phyloP scores from a whole-genome alignment of 78 protist species.

The Tieghemostelium lacteum region DNA sequence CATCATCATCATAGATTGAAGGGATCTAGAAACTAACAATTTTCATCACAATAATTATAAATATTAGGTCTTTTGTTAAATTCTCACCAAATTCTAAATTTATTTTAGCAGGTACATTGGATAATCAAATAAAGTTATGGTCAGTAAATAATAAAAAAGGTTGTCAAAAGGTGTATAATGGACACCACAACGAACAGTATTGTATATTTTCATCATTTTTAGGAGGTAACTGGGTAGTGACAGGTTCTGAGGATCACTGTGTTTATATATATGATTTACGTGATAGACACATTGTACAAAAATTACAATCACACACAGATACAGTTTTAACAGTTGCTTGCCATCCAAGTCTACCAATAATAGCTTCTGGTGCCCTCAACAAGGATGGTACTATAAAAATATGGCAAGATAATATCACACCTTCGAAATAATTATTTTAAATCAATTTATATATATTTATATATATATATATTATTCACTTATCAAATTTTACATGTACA shows the following conservation, averaged over 20 bases:
- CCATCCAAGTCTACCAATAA: conserved; percentile 88
- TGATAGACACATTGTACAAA: conserved; percentile 84
- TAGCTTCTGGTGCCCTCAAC: conserved; percentile 88
- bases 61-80: conserved; percentile 80
- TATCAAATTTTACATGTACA: too few species aligned
- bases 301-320: conserved; percentile 87
- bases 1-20: background rate
- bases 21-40: background rate
- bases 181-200: conserved; percentile 88
- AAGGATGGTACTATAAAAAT: conserved; percentile 80
- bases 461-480: too few species aligned
- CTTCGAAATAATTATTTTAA: too few species aligned
- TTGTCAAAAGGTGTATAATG: conserved; percentile 87
- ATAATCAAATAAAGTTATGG: conserved; percentile 88
- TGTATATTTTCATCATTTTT: conserved; percentile 87
- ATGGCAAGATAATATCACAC: conserved; percentile 68
- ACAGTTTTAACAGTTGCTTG: conserved; percentile 86
- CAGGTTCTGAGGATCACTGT: conserved; percentile 90
- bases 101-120: conserved; percentile 89
- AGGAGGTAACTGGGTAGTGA: conserved; percentile 80
- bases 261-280: conserved; percentile 91
- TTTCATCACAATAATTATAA: background rate
- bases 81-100: conserved; percentile 95
- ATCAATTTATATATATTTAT: too few species aligned
- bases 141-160: conserved; percentile 82